phyloP scores from a whole-genome alignment of 345 rosid species.

The Pistacia vera region DNA sequence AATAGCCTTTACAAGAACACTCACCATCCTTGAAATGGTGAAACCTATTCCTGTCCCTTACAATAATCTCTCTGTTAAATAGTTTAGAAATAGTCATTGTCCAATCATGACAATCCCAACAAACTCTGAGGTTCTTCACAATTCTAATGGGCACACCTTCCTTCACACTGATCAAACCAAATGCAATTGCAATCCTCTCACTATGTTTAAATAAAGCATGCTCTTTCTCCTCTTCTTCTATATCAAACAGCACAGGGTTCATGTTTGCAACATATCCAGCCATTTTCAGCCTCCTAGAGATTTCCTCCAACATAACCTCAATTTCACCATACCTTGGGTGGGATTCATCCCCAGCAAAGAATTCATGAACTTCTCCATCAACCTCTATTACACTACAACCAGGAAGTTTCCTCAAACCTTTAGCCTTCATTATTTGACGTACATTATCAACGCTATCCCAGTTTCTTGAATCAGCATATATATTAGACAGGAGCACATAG shows the following conservation, averaged over 20 bases:
- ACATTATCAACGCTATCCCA: conserved; percentile 52
- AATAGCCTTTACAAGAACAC: conserved; percentile 66
- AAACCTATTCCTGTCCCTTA: conserved; percentile 67
- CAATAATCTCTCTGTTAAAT: conserved; percentile 60
- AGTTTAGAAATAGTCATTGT: conserved; percentile 56
- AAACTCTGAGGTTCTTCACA: conserved; percentile 81
- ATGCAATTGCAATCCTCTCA: conserved; percentile 71
- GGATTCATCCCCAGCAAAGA: conserved; percentile 56
- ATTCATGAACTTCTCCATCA: conserved; percentile 62
- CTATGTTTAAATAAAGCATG: conserved; percentile 62
- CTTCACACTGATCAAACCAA: conserved; percentile 61
- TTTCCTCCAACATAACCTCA: conserved; percentile 42
- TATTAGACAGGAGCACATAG: conserved; percentile 62
- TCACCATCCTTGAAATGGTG: conserved; percentile 60
- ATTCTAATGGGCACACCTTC: conserved; percentile 57
- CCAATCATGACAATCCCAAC: conserved; percentile 72
- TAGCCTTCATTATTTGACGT: conserved; percentile 54
- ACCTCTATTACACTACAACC: conserved; percentile 66
- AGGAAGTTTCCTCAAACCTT: conserved; percentile 52
- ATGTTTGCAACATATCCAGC: conserved; percentile 63
- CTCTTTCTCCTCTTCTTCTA: conserved; percentile 81
- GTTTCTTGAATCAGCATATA: conserved; percentile 58
- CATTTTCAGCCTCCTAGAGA: conserved; percentile 48
- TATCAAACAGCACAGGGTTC: conserved; percentile 64
- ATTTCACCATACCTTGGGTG: conserved; percentile 54